A percentile compares a stretch with the other conserved stretches of the same genome.
phyloP scores from a whole-genome alignment of 2,329 filamentous ascomycete species.

The Pseudogymnoascus sp. region DNA sequence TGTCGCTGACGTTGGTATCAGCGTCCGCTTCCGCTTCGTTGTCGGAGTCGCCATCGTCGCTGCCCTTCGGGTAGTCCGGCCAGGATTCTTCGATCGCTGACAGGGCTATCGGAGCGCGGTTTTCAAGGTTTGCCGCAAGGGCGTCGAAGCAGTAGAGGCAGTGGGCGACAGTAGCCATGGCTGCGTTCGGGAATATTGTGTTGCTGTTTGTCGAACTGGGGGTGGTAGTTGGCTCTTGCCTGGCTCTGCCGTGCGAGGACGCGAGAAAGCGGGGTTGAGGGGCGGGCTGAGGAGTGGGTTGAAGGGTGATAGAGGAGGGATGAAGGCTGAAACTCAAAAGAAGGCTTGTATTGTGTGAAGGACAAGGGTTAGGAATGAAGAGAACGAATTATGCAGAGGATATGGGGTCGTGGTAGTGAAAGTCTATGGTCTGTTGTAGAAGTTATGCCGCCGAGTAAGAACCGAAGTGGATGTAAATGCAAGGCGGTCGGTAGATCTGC shows the following conservation, averaged over 20 bases:
- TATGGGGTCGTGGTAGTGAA: background rate
- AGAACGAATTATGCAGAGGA: conserved; percentile 3
- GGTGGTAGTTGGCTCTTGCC: background rate
- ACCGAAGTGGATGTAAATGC: background rate
- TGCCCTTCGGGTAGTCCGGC: conserved; percentile 30
- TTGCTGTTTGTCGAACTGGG: background rate
- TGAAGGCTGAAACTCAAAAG: background rate
- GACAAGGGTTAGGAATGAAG: background rate
- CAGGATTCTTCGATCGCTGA: conserved; percentile 62
- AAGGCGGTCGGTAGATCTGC: background rate
- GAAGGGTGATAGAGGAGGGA: background rate
- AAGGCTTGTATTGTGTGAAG: background rate
- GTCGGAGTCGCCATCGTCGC: conserved; percentile 30
- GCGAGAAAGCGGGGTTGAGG: background rate
- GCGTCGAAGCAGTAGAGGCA: conserved; percentile 92
- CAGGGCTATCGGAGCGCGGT: conserved; percentile 60
- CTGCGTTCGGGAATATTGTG: conserved; percentile 10
- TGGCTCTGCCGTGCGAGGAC: background rate
- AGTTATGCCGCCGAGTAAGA: background rate
- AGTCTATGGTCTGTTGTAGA: background rate
- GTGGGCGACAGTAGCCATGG: conserved; percentile 79
- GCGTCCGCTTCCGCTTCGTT: conserved; percentile 32
- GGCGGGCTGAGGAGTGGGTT: background rate
- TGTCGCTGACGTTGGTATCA: background rate
- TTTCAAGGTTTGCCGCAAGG: conserved; percentile 67